phyloP scores from a whole-genome alignment of 2,329 filamentous ascomycete species.

The Alternaria burnsii region DNA sequence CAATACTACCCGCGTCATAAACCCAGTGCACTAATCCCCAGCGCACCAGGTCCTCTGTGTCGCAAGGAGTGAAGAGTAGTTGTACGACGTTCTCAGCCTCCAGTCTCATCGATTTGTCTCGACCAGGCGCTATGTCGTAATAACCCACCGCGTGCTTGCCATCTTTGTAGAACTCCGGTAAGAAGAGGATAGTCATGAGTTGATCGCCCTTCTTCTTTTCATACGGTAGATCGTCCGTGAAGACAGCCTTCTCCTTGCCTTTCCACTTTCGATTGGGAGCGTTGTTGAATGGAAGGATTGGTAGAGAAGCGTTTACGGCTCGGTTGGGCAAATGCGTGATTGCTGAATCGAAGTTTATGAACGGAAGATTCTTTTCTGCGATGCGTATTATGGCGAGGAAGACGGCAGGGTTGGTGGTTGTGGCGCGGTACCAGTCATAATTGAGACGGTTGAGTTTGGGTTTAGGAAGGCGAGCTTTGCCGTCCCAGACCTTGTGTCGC shows the following conservation, averaged over 20 bases:
- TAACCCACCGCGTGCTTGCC: conserved; percentile 24
- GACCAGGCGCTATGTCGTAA: not conserved
- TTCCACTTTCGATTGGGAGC: accelerated
- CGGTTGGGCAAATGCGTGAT: conserved; percentile 33
- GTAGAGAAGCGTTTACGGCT: conserved; percentile 4
- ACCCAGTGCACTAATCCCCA: conserved; percentile 16
- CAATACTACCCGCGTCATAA: not conserved
- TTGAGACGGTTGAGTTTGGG: not conserved
- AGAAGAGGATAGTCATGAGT: conserved; percentile 16
- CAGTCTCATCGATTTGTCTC: not conserved
- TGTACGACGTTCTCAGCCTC: not conserved
- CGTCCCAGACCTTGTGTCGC: not conserved
- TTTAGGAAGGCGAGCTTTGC: not conserved
- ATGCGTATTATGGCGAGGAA: conserved; percentile 33
- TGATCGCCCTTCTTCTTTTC: not conserved
- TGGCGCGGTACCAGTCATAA: conserved; percentile 18
- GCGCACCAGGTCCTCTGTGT: conserved; percentile 2
- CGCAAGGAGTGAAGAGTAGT: conserved; percentile 24
- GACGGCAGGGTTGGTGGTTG: conserved; percentile 27
- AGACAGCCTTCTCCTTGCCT: not conserved
- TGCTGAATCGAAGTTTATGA: conserved; percentile 27
- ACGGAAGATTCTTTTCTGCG: conserved; percentile 29
- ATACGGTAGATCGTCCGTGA: conserved; percentile 8
- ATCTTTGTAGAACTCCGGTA: conserved; percentile 29
- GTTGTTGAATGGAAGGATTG: not conserved